phyloP scores from a whole-genome alignment of 768 basidiomycete genomes.

The Mycena belliarum region DNA sequence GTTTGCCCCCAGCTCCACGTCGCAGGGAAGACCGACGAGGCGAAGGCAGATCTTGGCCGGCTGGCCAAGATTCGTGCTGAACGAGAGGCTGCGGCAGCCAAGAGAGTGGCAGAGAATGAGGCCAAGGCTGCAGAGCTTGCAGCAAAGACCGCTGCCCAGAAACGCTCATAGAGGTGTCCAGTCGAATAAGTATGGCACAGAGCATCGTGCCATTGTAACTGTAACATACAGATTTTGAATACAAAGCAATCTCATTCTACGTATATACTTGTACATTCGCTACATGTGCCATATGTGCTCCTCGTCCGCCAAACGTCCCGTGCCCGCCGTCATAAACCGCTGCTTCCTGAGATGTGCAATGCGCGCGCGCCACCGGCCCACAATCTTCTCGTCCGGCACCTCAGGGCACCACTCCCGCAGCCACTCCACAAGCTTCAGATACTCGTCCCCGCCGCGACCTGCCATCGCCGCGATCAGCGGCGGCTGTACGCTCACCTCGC shows the following conservation, averaged over 20 bases:
- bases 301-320: constrained; percentile 19
- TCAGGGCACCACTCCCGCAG: constrained; percentile 50
- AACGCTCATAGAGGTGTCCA: constrained; percentile 28
- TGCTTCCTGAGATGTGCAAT: constrained; percentile 34
- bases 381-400: constrained; percentile 41
- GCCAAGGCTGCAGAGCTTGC: constrained; percentile 67
- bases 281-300: neutral
- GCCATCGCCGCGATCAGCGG: constrained; percentile 55
- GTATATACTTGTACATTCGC: neutral
- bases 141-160: constrained; percentile 44
- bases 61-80: constrained; percentile 85
- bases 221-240: too few relatives aligned
- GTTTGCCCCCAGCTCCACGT: constrained; percentile 53
- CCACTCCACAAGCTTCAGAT: constrained; percentile 51
- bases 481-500: constrained; percentile 63
- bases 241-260: neutral
- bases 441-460: constrained; percentile 39
- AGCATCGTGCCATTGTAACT: neutral
- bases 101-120: constrained; percentile 86
- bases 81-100: constrained; percentile 84
- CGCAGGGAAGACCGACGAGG: constrained; percentile 88
- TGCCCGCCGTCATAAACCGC: constrained; percentile 22
- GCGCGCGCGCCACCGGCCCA: constrained; percentile 35
- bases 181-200: neutral
- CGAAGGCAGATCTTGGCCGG: constrained; percentile 84